phyloP scores from a whole-genome alignment of 2,329 filamentous ascomycete genomes.

The Aspergillus latus region DNA sequence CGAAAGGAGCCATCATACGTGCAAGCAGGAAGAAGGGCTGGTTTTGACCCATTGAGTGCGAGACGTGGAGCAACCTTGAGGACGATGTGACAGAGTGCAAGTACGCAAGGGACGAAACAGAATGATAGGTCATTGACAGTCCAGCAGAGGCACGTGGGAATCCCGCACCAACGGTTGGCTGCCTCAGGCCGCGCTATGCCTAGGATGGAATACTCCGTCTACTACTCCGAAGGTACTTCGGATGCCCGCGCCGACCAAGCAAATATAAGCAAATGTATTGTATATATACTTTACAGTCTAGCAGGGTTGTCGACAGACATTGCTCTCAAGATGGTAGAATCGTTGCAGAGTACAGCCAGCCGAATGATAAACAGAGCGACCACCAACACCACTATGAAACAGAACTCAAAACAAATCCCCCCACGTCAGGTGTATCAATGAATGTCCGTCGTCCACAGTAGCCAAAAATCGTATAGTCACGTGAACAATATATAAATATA shows the following conservation, averaged over 20 bases:
- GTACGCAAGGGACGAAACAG: not conserved
- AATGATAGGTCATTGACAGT: conserved; percentile 1
- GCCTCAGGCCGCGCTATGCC: not conserved
- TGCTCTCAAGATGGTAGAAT: not conserved
- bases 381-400: not conserved
- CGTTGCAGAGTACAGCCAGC: not conserved
- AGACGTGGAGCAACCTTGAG: not conserved
- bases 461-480: not conserved
- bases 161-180: conserved; percentile 3
- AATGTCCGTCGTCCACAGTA: not conserved
- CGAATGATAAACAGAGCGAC: not conserved
- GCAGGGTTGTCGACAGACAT: conserved; percentile 2
- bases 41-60: not conserved
- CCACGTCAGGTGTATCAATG: not conserved
- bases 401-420: not conserved
- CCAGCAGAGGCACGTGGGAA: conserved; percentile 4
- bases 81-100: not conserved
- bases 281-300: too few relatives aligned
- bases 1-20: not conserved
- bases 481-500: not conserved
- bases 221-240: too few relatives aligned
- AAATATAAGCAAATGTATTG: too few relatives aligned
- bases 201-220: too few relatives aligned
- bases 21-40: not conserved
- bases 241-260: too few relatives aligned